These are phyloP conservation scores for Brassica hybrid DNA, from an alignment of 441 rosid genomes.

Conservation along the genomic window DNA sequence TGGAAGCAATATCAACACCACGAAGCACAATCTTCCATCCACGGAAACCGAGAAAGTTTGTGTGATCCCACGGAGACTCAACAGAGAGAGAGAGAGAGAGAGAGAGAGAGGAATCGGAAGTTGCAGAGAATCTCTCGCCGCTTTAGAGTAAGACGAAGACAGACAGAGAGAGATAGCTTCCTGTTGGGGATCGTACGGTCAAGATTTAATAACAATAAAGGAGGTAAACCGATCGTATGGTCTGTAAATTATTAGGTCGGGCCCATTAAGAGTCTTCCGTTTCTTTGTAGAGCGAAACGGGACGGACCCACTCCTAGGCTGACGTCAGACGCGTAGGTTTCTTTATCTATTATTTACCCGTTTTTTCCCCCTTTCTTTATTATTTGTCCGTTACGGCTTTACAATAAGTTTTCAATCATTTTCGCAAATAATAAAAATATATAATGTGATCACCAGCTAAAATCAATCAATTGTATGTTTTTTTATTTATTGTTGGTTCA, in stretches of 20 bases:
- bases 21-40: background rate
- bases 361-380: constrained; percentile 3
- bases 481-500: background rate
- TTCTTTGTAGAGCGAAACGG: constrained; percentile 20
- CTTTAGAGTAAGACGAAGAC: constrained; percentile 8
- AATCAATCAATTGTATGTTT: background rate
- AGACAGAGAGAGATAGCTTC: constrained; percentile 1
- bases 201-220: background rate
- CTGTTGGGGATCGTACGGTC: constrained; percentile 37
- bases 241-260: background rate
- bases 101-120: constrained; percentile 25
- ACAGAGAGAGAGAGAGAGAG: background rate
- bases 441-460: background rate
- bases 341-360: background rate
- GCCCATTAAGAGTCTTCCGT: constrained; percentile 40
- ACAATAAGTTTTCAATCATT: constrained; percentile 6
- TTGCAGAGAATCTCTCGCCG: constrained; percentile 30
- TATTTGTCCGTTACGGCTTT: constrained; percentile 40
- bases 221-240: constrained; percentile 28
- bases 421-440: background rate
- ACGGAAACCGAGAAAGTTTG: constrained; percentile 28
- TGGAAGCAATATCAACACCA: constrained; percentile 34
- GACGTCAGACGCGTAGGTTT: constrained; percentile 28
- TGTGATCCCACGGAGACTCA: constrained; percentile 9
- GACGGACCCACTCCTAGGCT: constrained; percentile 9